Percentiles rank a stretch among this genome's conserved stretches.
Evolutionary conservation across 352 stramenopile genomes (phyloP).

Genomic region (Pythium brassicae): DNA sequence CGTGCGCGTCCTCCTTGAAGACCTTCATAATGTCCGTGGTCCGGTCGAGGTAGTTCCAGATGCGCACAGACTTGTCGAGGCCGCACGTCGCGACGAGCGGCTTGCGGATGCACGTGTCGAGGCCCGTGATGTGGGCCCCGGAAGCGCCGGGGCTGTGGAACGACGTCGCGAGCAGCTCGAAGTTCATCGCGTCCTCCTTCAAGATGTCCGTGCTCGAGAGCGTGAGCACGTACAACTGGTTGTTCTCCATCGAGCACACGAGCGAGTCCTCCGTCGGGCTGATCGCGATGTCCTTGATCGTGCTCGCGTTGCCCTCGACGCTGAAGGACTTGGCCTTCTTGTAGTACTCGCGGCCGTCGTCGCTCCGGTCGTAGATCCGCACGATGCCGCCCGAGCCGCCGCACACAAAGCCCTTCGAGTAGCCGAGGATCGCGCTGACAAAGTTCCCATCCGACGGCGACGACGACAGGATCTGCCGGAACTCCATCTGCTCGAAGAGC

Average conservation of each 20-base stretch:
- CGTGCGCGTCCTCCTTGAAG: slow-evolving; percentile 89
- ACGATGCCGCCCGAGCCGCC: slow-evolving; percentile 70
- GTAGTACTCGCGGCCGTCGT: slow-evolving; percentile 87
- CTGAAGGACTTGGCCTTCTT: slow-evolving; percentile 88
- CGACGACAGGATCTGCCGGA: slow-evolving; percentile 69
- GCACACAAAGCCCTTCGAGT: slow-evolving; percentile 89
- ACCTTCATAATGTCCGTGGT: slow-evolving; percentile 88
- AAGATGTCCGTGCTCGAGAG: slow-evolving; percentile 90
- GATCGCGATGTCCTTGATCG: slow-evolving; percentile 81
- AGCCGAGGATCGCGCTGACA: slow-evolving; percentile 82
- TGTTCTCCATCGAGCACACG: slow-evolving; percentile 83
- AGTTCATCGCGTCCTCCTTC: slow-evolving; percentile 93
- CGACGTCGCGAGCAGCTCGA: slow-evolving; percentile 85
- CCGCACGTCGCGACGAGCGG: slow-evolving; percentile 88
- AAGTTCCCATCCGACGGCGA: slow-evolving; percentile 78
- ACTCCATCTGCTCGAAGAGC: slow-evolving; percentile 92
- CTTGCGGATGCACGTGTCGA: slow-evolving; percentile 92
- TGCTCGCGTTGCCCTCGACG: slow-evolving; percentile 78
- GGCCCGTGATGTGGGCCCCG: slow-evolving; percentile 82
- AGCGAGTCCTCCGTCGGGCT: slow-evolving; percentile 88
- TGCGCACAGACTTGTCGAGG: slow-evolving; percentile 86
- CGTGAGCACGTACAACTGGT: slow-evolving; percentile 89
- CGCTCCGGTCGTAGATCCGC: slow-evolving; percentile 80
- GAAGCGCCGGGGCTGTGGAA: slow-evolving; percentile 78
- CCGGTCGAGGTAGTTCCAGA: slow-evolving; percentile 95